A percentile compares a stretch with the other conserved stretches of the same genome.
Evolutionary conservation across 2,329 filamentous ascomycete species (phyloP).

Genomic region (Beauveria scarabaeidicola): DNA sequence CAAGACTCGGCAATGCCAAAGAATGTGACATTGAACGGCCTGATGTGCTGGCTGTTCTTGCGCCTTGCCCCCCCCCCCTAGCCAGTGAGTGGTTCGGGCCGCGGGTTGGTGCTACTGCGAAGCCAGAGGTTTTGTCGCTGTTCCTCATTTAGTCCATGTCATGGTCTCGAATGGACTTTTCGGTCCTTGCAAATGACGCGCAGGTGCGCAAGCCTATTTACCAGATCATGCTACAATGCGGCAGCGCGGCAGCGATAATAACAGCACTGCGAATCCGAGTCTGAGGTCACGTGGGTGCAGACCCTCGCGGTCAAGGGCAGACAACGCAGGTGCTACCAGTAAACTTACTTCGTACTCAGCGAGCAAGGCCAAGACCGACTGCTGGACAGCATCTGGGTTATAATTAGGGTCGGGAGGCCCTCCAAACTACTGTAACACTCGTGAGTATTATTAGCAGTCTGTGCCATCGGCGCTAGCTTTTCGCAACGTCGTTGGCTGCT

Average conservation of each 20-base stretch:
- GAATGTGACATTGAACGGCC: background rate
- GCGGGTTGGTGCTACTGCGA: background rate
- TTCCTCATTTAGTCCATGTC: background rate
- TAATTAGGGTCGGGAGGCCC: too few species aligned
- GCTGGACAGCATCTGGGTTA: too few species aligned
- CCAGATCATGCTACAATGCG: background rate
- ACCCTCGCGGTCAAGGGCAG: background rate
- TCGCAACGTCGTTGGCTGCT: background rate
- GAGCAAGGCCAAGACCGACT: too few species aligned
- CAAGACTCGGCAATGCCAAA: background rate
- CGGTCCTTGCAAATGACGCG: background rate
- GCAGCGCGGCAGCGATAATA: background rate
- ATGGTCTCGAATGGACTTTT: background rate
- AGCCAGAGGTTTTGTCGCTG: background rate
- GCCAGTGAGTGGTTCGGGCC: background rate
- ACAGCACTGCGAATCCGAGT: background rate
- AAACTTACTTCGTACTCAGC: background rate
- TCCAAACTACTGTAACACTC: too few species aligned
- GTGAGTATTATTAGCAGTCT: background rate
- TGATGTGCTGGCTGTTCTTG: background rate
- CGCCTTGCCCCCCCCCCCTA: too few species aligned
- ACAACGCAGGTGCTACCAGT: background rate
- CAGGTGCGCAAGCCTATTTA: background rate
- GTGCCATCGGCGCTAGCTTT: background rate
- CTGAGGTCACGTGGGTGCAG: background rate